Percentiles rank a stretch among this genome's conserved stretches.
phyloP scores from a whole-genome alignment of 1,284 basidiomycete genomes.

The Sporisorium sorghi region DNA sequence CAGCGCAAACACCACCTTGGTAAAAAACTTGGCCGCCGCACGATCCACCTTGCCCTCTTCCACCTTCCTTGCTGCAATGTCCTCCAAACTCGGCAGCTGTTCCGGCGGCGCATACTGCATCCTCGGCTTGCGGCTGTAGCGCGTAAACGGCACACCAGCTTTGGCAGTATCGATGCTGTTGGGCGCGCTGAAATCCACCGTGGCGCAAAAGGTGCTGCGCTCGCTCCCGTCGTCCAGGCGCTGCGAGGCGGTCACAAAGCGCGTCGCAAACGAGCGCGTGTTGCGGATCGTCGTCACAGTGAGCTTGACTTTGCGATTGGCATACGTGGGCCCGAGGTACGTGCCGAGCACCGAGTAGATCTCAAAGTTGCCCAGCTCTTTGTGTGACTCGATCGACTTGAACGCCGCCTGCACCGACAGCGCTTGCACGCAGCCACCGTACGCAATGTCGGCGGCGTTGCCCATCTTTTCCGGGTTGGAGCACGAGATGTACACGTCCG shows the following conservation, averaged over 20 bases:
- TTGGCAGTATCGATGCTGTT: conserved; percentile 31
- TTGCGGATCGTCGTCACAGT: conserved; percentile 46
- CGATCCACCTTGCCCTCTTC: conserved; percentile 33
- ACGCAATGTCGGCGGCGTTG: conserved; percentile 59
- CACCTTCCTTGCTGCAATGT: conserved; percentile 33
- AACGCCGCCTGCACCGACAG: conserved; percentile 50
- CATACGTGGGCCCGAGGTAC: conserved; percentile 55
- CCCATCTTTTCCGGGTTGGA: conserved; percentile 53
- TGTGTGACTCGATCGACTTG: conserved; percentile 47
- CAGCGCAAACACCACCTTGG: conserved; percentile 41
- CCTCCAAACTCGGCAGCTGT: conserved; percentile 18
- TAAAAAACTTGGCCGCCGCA: conserved; percentile 16
- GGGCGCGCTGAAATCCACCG: conserved; percentile 55
- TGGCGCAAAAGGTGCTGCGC: conserved; percentile 44
- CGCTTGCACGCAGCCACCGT: conserved; percentile 59
- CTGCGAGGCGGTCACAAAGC: conserved; percentile 52
- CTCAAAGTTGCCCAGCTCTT: conserved; percentile 29
- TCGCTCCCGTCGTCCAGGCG: conserved; percentile 35
- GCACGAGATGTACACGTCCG: conserved; percentile 48
- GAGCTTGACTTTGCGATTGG: conserved; percentile 48
- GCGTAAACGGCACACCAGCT: conserved; percentile 30
- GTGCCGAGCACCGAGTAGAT: conserved; percentile 58
- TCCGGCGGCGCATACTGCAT: conserved; percentile 28
- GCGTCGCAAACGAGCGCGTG: conserved; percentile 59
- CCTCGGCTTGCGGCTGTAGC: conserved; percentile 39